Percentiles rank a stretch among this genome's conserved stretches.
These are phyloP conservation scores for Mycosphaerelloides madeirae DNA, from an alignment of 2,329 filamentous ascomycete species.

Conservation along the genomic window DNA sequence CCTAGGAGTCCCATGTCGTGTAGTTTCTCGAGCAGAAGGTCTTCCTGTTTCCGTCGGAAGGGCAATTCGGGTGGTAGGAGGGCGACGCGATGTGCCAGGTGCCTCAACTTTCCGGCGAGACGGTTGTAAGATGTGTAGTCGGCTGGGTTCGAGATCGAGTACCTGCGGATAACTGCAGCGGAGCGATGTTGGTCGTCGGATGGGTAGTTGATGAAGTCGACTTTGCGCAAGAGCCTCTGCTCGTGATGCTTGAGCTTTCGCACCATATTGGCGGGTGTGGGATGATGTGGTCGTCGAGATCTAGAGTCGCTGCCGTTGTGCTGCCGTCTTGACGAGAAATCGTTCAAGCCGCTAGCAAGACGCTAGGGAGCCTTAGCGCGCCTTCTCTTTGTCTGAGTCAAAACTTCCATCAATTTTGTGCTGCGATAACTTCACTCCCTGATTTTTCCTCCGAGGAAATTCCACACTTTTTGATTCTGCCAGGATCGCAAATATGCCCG, in stretches of 20 bases:
- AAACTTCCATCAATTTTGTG: too few relatives aligned
- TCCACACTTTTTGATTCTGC: not conserved
- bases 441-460: too few relatives aligned
- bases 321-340: conserved; percentile 5
- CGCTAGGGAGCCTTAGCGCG: too few relatives aligned
- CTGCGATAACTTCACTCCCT: too few relatives aligned
- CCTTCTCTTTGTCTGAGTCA: too few relatives aligned
- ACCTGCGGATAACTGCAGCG: conserved; percentile 71
- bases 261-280: conserved; percentile 60
- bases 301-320: conserved; percentile 1
- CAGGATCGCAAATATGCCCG: conserved; percentile 54
- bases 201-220: conserved; percentile 84
- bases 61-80: conserved; percentile 74
- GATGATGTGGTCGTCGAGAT: not conserved
- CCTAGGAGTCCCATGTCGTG: conserved; percentile 86
- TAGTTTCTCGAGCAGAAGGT: conserved; percentile 82
- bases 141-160: conserved; percentile 83
- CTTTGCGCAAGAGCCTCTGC: conserved; percentile 85
- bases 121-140: conserved; percentile 63
- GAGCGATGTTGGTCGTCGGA: conserved; percentile 83
- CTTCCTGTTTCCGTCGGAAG: conserved; percentile 77
- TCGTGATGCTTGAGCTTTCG: conserved; percentile 96
- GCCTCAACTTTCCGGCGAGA: conserved; percentile 63
- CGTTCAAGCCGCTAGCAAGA: not conserved
- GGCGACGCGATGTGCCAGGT: conserved; percentile 83